Percentiles rank a stretch among this genome's conserved stretches.
Conservation (phyloP, 441 rosid genomes). For the Bruguiera hainesii region DNA sequence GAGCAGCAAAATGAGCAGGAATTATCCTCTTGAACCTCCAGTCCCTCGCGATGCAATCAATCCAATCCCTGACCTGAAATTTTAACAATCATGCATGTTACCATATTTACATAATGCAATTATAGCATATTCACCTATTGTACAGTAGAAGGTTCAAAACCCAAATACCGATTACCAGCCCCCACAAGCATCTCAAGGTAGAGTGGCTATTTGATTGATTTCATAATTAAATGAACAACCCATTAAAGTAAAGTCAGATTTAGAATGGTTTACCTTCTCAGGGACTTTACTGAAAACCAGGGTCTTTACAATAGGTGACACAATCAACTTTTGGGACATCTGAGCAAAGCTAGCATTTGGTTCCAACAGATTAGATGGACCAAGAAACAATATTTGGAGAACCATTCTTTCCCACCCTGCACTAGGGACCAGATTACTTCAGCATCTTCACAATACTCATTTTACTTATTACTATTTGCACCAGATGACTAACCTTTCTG, state of each 20-base stretch:
- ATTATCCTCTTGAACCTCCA: slow-evolving; percentile 91
- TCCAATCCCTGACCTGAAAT: slow-evolving; percentile 88
- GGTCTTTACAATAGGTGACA: slow-evolving; percentile 91
- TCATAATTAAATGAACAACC: not conserved
- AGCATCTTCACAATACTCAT: slow-evolving; percentile 4
- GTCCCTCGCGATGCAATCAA: slow-evolving; percentile 66
- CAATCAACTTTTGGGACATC: slow-evolving; percentile 92
- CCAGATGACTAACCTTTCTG: slow-evolving; percentile 59
- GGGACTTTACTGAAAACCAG: slow-evolving; percentile 95
- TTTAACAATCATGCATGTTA: slow-evolving; percentile 8
- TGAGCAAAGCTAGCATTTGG: slow-evolving; percentile 90
- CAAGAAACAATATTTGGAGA: slow-evolving; percentile 85
- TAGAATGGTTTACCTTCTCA: slow-evolving; percentile 58
- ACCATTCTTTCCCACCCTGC: slow-evolving; percentile 99
- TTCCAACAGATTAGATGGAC: slow-evolving; percentile 90
- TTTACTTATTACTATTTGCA: slow-evolving; percentile 1
- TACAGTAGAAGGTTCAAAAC: not conserved
- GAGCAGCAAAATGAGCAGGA: slow-evolving; percentile 94
- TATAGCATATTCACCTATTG: not conserved
- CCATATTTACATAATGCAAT: not conserved
- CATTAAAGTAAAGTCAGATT: not conserved
- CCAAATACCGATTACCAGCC: not conserved
- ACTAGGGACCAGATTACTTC: slow-evolving; percentile 13
- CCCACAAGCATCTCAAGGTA: not conserved
- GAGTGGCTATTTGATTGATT: not conserved